These are phyloP conservation scores for Metschnikowia continentalis DNA, from an alignment of 805 yeast genomes.

Conservation along the genomic window DNA sequence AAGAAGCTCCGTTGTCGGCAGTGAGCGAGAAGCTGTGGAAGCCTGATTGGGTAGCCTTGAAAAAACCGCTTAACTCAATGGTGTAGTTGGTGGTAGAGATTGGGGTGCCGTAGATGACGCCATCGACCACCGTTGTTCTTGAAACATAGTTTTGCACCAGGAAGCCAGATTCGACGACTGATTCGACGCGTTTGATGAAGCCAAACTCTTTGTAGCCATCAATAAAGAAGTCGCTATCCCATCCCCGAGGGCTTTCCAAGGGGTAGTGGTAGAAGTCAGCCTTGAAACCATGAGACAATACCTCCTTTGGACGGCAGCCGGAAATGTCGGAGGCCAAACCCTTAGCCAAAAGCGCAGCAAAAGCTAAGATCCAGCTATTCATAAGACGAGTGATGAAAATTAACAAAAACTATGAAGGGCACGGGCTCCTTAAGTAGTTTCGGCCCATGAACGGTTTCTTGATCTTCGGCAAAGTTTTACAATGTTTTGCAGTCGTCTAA, in stretches of 20 bases:
- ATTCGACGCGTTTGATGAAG: neutral
- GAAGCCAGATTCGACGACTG: neutral
- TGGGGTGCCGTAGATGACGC: constrained; percentile 2
- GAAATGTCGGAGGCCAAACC: neutral
- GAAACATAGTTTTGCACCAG: neutral
- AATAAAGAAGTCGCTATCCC: neutral
- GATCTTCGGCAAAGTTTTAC: too few relatives aligned
- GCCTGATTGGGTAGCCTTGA: neutral
- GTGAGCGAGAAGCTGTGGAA: neutral
- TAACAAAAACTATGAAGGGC: too few relatives aligned
- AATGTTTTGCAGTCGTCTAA: too few relatives aligned
- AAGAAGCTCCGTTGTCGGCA: neutral
- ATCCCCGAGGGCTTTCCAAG: neutral
- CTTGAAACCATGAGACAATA: neutral
- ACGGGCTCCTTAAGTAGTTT: too few relatives aligned
- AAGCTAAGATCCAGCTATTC: too few relatives aligned
- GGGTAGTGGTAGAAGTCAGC: neutral
- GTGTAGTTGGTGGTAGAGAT: constrained; percentile 6
- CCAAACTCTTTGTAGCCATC: neutral
- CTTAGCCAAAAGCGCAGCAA: neutral
- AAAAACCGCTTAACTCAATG: constrained; percentile 7
- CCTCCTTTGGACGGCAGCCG: neutral
- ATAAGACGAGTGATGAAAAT: too few relatives aligned
- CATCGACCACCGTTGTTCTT: neutral
- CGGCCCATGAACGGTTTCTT: too few relatives aligned